Evolutionary conservation across 495 filamentous ascomycete genomes (phyloP).

Genomic region (Aspergillus olivimuriae): DNA sequence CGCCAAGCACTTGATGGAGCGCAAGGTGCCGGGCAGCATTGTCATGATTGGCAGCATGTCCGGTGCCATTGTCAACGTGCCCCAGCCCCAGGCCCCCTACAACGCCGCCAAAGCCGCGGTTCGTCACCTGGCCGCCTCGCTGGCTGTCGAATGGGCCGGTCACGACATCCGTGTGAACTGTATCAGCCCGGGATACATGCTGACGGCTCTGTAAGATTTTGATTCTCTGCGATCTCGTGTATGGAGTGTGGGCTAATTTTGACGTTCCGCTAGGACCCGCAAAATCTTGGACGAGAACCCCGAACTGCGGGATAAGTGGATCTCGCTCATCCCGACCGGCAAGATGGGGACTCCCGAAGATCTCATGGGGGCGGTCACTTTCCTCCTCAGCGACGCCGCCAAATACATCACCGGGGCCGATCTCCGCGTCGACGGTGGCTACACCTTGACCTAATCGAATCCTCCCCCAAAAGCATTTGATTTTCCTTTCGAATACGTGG

Average conservation of each 20-base stretch:
- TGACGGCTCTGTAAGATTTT: conserved; percentile 66
- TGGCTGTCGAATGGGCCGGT: conserved; percentile 87
- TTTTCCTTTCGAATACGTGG: not conserved
- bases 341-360: conserved; percentile 91
- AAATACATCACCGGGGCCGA: conserved; percentile 87
- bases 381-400: conserved; percentile 80
- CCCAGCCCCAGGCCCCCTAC: conserved; percentile 89
- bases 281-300: conserved; percentile 93
- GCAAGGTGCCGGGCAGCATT: conserved; percentile 72
- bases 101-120: conserved; percentile 88
- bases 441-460: conserved; percentile 65
- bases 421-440: conserved; percentile 84
- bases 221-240: not conserved
- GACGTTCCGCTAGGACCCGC: conserved; percentile 78
- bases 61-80: conserved; percentile 85
- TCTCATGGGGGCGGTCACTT: conserved; percentile 88
- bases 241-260: no score
- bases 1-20: conserved; percentile 82
- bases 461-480: not conserved
- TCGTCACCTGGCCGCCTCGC: conserved; percentile 67
- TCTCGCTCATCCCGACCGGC: conserved; percentile 79
- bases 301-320: conserved; percentile 81
- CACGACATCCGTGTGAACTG: conserved; percentile 83
- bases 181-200: conserved; percentile 89
- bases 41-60: conserved; percentile 96